Evolutionary conservation across 352 stramenopile species (phyloP), one percentile per base, ranked within the genome.

Genomic region (Globisporangium canariense): DNA sequence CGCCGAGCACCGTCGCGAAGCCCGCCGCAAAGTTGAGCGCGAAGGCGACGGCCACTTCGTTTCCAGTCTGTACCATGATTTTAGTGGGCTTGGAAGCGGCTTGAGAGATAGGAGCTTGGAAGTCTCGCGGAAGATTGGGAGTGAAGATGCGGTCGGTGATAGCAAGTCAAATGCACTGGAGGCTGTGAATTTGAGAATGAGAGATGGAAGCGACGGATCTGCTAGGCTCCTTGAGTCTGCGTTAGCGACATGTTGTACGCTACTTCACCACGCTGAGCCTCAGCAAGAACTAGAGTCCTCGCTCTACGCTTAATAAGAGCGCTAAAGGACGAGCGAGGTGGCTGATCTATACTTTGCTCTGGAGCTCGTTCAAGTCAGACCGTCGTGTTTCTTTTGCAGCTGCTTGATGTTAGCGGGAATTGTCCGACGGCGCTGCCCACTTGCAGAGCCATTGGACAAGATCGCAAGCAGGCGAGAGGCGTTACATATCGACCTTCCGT

Each of bases 1-100:
- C 84, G 32, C 86, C 86, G 9, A 94, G 40, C 5, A 86, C 61
- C 0, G 82, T 91, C 43, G 76, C 71, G n/a, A 88, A 58, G 1
- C 80, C 84, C 1, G 86, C 79, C 3, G 81, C 61, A 7, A 73
- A 69, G 58, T 82, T 89, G 40, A 94, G 65, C 7, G 72, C 81
- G 67, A 94, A 87, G 1, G 77, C 77, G 41, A 73, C 59, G 7
- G 51, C 52, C 18, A 78, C 69, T 51, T 65, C 61, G 36, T 67
- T 71, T 25, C 71, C 71, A 20, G 68, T 78, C 66, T 79, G 72
- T 11, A 75, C 66, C 72, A 79, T 79, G 36, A 13, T 53, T 20
- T 41, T 7, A 14, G n/a, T 14, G 32, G 13, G 32, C 4, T 38
- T 53, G 46, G 34, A 47, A 16, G 22, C n/a, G n/a, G 22, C 32